Base-by-base conservation (phyloP, 2,329 filamentous ascomycete species). In the Apiospora rasikravindrae region DNA sequence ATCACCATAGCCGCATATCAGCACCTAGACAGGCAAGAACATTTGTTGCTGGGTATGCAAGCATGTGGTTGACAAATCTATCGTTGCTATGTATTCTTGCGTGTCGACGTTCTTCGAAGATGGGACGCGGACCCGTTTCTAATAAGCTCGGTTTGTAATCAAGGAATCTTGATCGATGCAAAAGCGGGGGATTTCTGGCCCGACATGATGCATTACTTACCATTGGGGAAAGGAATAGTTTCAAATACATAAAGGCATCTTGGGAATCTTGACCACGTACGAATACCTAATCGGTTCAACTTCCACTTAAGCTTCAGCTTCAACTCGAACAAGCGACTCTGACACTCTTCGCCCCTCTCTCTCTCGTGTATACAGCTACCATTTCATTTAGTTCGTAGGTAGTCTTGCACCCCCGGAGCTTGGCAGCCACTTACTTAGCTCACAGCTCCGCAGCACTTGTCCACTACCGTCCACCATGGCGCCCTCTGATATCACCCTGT, bases 401-500 rank as follows among this genome's bases (percentile, higher is more conserved):
- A 33, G 53, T 57, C 26, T 19, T 26, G 24, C 24, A 19, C 11
- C 26, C 4, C 26, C 26, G 26, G 8, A 22, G 26, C 26, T 57
- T 33, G 16, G 29, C 53, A 10, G 53, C 51, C 16, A 33, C 29
- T 33, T 29, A 33, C 29, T 53, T 11, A 42, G 26, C 53, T 61
- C 29, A 61, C 68, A 53, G n/a, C 29, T 57, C 33, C 42, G 49
- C 76, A 85, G 79, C 47, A 88, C 87, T 85, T 7, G 22, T 79
- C 84, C 26, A 76, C 78, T 70, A 80, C 83, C 82, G 86, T 29
- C 5, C 5, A 68, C 42, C 64, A 68, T 68, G 66, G 66, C 66
- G 40, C 40, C n/a, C n/a, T 68, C 92, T 7, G 86, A 93, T 76
- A 94, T 97, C 77, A 92, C 91, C 61, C 89, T 97, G 42, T 97